Conservation (phyloP, 257 asterid species). For the Cordia subcordata region DNA sequence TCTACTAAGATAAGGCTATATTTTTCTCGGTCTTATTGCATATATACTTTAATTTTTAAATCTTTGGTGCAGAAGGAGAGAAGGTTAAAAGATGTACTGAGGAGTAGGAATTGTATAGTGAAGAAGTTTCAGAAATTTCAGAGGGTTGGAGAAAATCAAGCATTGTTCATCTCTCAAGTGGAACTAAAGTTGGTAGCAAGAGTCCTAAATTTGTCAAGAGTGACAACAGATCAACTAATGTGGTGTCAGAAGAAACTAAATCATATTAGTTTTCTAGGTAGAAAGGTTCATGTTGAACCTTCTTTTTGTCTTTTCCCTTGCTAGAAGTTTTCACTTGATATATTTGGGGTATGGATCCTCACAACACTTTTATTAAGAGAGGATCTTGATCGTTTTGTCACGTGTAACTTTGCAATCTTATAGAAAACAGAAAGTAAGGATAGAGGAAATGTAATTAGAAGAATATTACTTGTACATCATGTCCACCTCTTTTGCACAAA, state of each 20-base stretch:
- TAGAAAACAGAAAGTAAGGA: no score
- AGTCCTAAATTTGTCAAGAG: conserved; percentile 50
- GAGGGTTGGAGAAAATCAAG: conserved; percentile 18
- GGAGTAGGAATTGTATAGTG: conserved; percentile 70
- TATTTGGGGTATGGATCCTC: no score
- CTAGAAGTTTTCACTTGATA: conserved; percentile 12
- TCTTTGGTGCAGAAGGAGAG: conserved; percentile 72
- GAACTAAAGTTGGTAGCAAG: conserved; percentile 59
- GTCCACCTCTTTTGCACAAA: no score
- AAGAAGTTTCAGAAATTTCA: conserved; percentile 51
- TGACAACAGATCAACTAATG: conserved; percentile 44
- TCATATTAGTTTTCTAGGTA: conserved; percentile 46
- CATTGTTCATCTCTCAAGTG: conserved; percentile 39
- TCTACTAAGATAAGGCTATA: no score
- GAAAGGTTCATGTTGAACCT: conserved; percentile 54
- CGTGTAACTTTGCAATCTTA: no score
- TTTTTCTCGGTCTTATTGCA: no score
- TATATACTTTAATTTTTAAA: no score
- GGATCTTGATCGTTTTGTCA: no score
- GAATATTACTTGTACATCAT: no score
- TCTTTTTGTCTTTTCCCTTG: conserved; percentile 79
- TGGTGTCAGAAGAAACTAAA: conserved; percentile 73
- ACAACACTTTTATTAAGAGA: no score
- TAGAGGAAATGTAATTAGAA: no score
- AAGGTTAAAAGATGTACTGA: conserved; percentile 42